phyloP scores from a whole-genome alignment of 1,139 yeast genomes.

The Geotrichum citri-aurantii region DNA sequence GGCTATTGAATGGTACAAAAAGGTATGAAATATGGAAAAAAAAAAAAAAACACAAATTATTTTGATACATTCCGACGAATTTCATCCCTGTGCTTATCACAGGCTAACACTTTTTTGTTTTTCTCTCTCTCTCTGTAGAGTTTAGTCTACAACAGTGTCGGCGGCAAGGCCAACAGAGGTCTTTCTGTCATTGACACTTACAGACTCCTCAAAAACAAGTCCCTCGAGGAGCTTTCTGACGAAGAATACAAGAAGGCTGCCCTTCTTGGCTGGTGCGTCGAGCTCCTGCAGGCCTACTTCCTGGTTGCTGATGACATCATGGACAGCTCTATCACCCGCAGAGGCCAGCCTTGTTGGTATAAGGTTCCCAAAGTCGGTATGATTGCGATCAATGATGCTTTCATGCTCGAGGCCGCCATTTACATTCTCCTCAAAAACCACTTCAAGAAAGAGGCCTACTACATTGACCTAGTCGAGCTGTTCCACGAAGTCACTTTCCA shows the following conservation, averaged over 20 bases:
- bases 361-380: conserved; percentile 70
- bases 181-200: conserved; percentile 92
- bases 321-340: conserved; percentile 95
- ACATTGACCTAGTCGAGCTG: conserved; percentile 83
- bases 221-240: conserved; percentile 51
- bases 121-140: conserved; percentile 30
- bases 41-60: not conserved
- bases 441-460: conserved; percentile 75
- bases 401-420: conserved; percentile 94
- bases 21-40: conserved; percentile 26
- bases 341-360: conserved; percentile 99
- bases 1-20: conserved; percentile 81
- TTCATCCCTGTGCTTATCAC: not conserved
- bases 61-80: not conserved
- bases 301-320: conserved; percentile 98
- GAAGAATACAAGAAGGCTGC: conserved; percentile 82
- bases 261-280: conserved; percentile 92
- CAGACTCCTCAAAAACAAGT: conserved; percentile 63
- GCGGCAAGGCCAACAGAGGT: conserved; percentile 96
- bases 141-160: conserved; percentile 84
- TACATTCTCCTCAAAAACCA: conserved; percentile 84
- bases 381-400: conserved; percentile 95
- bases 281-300: conserved; percentile 90
- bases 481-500: conserved; percentile 86
- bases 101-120: not conserved